A percentile compares a stretch with the other conserved stretches of the same genome.
Conservation (phyloP, 1,284 basidiomycete genomes). For the Sporisorium graminicola region DNA sequence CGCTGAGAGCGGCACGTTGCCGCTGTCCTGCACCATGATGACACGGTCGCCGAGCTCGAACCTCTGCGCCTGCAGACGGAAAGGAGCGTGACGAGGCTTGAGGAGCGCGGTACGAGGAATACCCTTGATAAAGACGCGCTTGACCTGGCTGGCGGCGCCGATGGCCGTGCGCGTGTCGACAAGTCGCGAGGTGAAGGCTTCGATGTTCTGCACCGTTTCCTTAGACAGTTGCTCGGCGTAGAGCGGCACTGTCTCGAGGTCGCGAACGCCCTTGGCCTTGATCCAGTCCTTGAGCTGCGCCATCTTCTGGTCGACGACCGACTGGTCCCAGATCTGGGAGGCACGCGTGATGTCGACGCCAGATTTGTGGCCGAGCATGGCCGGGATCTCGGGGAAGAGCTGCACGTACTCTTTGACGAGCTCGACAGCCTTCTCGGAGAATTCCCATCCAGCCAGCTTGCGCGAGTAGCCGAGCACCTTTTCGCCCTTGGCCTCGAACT, state of each 20-base stretch:
- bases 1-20: conserved; percentile 89
- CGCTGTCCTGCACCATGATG: conserved; percentile 90
- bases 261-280: conserved; percentile 84
- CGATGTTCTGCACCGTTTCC: conserved; percentile 71
- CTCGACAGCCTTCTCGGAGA: conserved; percentile 85
- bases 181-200: conserved; percentile 81
- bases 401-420: conserved; percentile 84
- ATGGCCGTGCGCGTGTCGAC: conserved; percentile 48
- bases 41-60: conserved; percentile 95
- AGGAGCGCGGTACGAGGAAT: conserved; percentile 94
- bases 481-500: conserved; percentile 94
- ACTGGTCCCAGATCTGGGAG: conserved; percentile 78
- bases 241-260: conserved; percentile 91
- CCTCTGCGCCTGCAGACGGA: conserved; percentile 88
- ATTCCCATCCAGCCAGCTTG: conserved; percentile 93
- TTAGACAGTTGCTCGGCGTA: conserved; percentile 92
- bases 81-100: conserved; percentile 90
- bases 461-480: conserved; percentile 95
- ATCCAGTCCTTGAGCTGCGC: conserved; percentile 88
- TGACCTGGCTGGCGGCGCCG: conserved; percentile 80
- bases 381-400: conserved; percentile 64
- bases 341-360: conserved; percentile 78
- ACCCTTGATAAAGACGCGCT: conserved; percentile 88
- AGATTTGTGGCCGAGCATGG: conserved; percentile 46
- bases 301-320: conserved; percentile 78